These are phyloP conservation scores for Candida frijolesensis DNA, from an alignment of 1,139 yeast species.

Conservation along the genomic window DNA sequence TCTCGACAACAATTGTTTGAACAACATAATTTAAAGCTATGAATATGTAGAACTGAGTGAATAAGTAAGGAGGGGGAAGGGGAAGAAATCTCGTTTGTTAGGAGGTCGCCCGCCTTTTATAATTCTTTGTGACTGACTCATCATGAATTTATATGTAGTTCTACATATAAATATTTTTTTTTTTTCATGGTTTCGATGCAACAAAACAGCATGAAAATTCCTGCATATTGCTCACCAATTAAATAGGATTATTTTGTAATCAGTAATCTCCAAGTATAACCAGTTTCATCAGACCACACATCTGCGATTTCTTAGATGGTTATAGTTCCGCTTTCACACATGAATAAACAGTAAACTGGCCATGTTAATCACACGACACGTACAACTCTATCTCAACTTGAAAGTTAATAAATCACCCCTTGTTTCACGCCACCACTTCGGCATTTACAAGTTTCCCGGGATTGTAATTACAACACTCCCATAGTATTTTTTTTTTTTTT, in stretches of 20 bases:
- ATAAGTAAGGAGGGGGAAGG: not conserved
- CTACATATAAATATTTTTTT: not conserved
- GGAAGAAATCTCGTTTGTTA: not conserved
- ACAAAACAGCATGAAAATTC: not conserved
- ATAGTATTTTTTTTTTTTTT: no score
- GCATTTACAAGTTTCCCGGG: no score
- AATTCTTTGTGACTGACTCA: no score
- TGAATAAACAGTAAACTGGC: no score
- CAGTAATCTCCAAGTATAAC: not conserved
- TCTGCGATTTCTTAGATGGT: not conserved
- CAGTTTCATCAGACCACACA: not conserved
- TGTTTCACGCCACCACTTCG: no score
- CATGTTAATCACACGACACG: no score
- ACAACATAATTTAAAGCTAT: not conserved
- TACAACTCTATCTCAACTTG: no score
- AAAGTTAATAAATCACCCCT: no score
- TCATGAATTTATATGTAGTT: no score
- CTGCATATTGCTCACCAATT: conserved; percentile 4
- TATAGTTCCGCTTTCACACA: no score
- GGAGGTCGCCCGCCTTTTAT: no score
- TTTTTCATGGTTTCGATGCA: conserved; percentile 1
- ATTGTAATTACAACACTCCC: no score
- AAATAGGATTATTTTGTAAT: conserved; percentile 2
- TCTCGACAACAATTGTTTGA: conserved; percentile 4
- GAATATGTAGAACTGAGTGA: not conserved